Evolutionary conservation across 116 monocot species (phyloP).

Genomic region (Posidonia oceanica): DNA sequence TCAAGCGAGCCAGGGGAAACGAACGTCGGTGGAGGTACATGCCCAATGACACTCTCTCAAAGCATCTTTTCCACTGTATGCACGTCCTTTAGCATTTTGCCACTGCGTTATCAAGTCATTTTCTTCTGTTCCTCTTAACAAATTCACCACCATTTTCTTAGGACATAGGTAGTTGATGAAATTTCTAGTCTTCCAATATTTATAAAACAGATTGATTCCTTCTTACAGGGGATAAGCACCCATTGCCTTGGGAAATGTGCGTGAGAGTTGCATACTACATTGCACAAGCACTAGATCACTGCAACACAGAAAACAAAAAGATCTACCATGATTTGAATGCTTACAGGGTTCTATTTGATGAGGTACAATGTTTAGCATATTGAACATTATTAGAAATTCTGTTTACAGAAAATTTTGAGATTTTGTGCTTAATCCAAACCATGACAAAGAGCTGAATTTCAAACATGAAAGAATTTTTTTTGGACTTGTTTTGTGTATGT

Average conservation of each 20-base stretch:
- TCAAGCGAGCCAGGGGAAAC: too few species aligned
- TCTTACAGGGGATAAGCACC: conserved; percentile 89
- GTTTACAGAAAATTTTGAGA: too few species aligned
- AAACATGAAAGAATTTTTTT: too few species aligned
- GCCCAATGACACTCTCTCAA: conserved; percentile 96
- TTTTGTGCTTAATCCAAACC: too few species aligned
- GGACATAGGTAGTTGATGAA: not conserved
- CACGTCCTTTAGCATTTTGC: not conserved
- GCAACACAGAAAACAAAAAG: conserved; percentile 64
- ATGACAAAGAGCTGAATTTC: too few species aligned
- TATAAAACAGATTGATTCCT: not conserved
- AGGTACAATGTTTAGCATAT: conserved; percentile 31
- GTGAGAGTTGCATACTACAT: conserved; percentile 83
- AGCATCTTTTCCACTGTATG: conserved; percentile 96
- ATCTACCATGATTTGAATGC: conserved; percentile 96
- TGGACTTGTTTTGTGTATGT: too few species aligned
- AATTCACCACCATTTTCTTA: not conserved
- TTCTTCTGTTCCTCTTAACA: not conserved
- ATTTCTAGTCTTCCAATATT: not conserved
- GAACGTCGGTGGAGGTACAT: too few species aligned
- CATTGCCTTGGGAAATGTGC: conserved; percentile 95
- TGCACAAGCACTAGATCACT: conserved; percentile 89
- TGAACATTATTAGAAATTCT: too few species aligned
- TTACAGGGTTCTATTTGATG: conserved; percentile 91
- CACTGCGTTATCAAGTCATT: not conserved